phyloP scores from a whole-genome alignment of 2,329 filamentous ascomycete species.

The Alternaria triticimaculans region DNA sequence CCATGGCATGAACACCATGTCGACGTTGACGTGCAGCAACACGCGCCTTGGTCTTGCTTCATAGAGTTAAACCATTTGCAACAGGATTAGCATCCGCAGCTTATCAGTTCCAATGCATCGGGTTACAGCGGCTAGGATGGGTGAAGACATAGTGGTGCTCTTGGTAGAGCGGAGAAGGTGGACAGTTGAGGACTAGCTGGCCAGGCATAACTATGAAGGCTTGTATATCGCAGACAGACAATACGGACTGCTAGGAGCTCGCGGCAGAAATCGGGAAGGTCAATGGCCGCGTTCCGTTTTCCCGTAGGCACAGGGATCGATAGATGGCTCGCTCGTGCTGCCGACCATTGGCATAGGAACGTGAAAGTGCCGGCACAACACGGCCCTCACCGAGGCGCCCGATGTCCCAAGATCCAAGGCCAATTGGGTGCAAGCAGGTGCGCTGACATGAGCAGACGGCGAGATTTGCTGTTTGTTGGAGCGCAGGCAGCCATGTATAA shows the following conservation, averaged over 20 bases:
- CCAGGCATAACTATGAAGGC: background rate
- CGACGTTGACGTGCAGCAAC: background rate
- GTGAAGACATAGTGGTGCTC: background rate
- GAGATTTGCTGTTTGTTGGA: background rate
- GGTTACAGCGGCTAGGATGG: background rate
- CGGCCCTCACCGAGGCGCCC: slow-evolving; percentile 18
- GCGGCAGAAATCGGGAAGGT: slow-evolving; percentile 30
- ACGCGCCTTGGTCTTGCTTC: background rate
- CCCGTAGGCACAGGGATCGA: slow-evolving; percentile 24
- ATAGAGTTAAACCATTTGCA: background rate
- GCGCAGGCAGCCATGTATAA: slow-evolving; percentile 1
- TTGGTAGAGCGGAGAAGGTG: background rate
- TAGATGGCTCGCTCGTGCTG: slow-evolving; percentile 18
- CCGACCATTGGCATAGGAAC: slow-evolving; percentile 13
- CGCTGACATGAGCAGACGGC: background rate
- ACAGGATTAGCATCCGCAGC: background rate
- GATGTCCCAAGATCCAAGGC: slow-evolving; percentile 18
- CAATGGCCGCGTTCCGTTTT: slow-evolving; percentile 29
- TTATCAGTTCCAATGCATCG: slow-evolving; percentile 1
- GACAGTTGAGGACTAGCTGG: slow-evolving; percentile 1
- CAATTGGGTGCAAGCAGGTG: slow-evolving; percentile 2
- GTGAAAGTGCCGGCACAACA: slow-evolving; percentile 17
- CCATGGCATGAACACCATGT: background rate
- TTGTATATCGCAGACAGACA: slow-evolving; percentile 9
- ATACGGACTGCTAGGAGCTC: slow-evolving; percentile 4